These are phyloP conservation scores for Diplocarpon mali DNA, from an alignment of 2,329 filamentous ascomycete species.

Conservation along the genomic window DNA sequence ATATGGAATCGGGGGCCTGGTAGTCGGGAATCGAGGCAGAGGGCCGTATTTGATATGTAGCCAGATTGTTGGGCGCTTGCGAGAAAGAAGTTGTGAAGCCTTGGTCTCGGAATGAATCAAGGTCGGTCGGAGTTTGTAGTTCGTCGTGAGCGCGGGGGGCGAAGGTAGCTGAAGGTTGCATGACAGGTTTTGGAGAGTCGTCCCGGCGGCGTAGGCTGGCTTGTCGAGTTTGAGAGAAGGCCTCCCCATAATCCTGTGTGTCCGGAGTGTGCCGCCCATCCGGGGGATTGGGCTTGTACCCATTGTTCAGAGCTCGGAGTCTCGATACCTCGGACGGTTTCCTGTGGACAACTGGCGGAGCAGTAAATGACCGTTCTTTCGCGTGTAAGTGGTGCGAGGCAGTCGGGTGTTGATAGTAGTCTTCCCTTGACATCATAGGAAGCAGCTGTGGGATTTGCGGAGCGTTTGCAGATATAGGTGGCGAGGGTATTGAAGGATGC, in stretches of 20 bases:
- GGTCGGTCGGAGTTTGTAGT: conserved; percentile 13
- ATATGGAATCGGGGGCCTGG: conserved; percentile 22
- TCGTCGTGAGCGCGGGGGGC: conserved; percentile 17
- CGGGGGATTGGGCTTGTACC: conserved; percentile 19
- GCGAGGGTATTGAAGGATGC: conserved; percentile 11
- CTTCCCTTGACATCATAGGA: conserved; percentile 9
- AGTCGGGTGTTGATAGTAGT: conserved; percentile 15
- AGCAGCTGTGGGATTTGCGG: conserved; percentile 12
- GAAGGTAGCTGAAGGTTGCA: conserved; percentile 16
- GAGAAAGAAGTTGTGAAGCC: conserved; percentile 24
- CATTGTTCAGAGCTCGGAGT: conserved; percentile 26
- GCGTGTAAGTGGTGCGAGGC: conserved; percentile 18
- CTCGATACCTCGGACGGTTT: conserved; percentile 26
- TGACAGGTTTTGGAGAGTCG: conserved; percentile 20
- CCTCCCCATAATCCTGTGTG: conserved; percentile 13
- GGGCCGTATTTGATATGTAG: conserved; percentile 17
- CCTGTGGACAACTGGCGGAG: conserved; percentile 18
- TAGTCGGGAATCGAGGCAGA: conserved; percentile 27
- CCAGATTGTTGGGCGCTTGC: conserved; percentile 15
- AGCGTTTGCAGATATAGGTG: conserved; percentile 11
- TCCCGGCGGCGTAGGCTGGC: conserved; percentile 20
- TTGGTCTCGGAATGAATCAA: conserved; percentile 18
- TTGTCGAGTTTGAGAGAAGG: conserved; percentile 24
- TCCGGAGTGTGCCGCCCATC: conserved; percentile 21
- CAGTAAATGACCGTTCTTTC: conserved; percentile 18